Percentiles rank a stretch among this genome's conserved stretches.
These are phyloP conservation scores for Trametes sp. DNA, from an alignment of 1,284 basidiomycete genomes.

Conservation along the genomic window DNA sequence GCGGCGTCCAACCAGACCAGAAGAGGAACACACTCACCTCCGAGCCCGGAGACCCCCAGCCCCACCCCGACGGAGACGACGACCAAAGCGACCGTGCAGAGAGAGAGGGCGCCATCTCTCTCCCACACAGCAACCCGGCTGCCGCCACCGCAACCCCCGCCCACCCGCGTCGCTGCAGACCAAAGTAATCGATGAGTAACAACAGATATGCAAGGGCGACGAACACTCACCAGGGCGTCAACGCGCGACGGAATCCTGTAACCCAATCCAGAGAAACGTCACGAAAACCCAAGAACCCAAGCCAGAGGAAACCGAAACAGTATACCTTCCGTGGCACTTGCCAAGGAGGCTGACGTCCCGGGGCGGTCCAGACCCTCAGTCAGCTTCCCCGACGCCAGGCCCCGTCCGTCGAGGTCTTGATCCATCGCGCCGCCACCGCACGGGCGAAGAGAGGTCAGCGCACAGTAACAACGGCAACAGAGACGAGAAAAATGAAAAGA, in stretches of 20 bases:
- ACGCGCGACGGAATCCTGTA: no score
- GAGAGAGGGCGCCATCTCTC: conserved; percentile 18
- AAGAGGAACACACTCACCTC: background rate
- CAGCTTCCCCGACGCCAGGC: conserved; percentile 14
- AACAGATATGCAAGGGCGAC: no score
- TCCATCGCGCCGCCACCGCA: background rate
- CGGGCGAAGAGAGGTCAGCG: background rate
- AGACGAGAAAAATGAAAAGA: no score
- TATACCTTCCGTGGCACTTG: conserved; percentile 7
- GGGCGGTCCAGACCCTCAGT: conserved; percentile 16
- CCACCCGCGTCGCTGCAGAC: no score
- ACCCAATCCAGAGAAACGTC: background rate
- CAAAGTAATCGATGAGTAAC: no score
- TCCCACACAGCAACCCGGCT: background rate
- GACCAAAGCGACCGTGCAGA: background rate
- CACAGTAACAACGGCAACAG: background rate
- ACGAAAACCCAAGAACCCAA: background rate
- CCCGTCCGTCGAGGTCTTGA: no score
- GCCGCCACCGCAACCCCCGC: conserved; percentile 5
- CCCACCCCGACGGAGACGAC: conserved; percentile 13
- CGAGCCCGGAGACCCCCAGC: conserved; percentile 3
- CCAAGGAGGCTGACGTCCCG: conserved; percentile 8
- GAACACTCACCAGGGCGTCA: no score
- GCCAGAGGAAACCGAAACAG: background rate
- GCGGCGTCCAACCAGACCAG: background rate